A percentile compares a stretch with the other conserved stretches of the same genome.
phyloP scores from a whole-genome alignment of 1,284 basidiomycete genomes.

The Ustilago sp. region DNA sequence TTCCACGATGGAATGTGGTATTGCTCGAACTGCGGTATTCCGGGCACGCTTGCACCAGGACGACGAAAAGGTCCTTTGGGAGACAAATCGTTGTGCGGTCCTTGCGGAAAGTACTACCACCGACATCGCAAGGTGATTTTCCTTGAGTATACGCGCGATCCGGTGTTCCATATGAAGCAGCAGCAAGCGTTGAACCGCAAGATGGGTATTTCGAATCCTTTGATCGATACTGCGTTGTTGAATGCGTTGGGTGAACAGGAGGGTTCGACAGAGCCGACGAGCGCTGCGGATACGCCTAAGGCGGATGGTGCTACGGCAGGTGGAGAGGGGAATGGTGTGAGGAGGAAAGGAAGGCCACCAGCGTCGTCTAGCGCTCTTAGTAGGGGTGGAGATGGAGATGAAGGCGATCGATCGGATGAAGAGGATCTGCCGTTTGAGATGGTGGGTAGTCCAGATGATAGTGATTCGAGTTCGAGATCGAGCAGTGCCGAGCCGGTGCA shows the following conservation, averaged over 20 bases:
- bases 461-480: conserved; percentile 49
- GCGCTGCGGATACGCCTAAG: conserved; percentile 53
- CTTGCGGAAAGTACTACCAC: conserved; percentile 79
- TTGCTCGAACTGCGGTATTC: conserved; percentile 68
- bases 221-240: conserved; percentile 46
- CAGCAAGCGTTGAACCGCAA: conserved; percentile 47
- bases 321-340: conserved; percentile 15
- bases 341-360: conserved; percentile 30
- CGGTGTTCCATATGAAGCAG: conserved; percentile 56
- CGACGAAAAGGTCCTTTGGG: conserved; percentile 83
- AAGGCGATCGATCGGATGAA: conserved; percentile 35
- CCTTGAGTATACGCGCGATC: conserved; percentile 64
- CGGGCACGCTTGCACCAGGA: conserved; percentile 58
- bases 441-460: conserved; percentile 62
- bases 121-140: conserved; percentile 61
- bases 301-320: conserved; percentile 15
- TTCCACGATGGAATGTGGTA: conserved; percentile 67
- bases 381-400: conserved; percentile 25
- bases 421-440: conserved; percentile 62
- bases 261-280: conserved; percentile 47
- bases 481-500: conserved; percentile 43
- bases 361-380: conserved; percentile 21
- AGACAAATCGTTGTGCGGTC: conserved; percentile 88
- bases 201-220: conserved; percentile 42
- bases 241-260: conserved; percentile 42